A percentile compares a stretch with the other conserved stretches of the same genome.
Evolutionary conservation across 345 rosid species (phyloP).

Genomic region (Hibiscus syriacus): DNA sequence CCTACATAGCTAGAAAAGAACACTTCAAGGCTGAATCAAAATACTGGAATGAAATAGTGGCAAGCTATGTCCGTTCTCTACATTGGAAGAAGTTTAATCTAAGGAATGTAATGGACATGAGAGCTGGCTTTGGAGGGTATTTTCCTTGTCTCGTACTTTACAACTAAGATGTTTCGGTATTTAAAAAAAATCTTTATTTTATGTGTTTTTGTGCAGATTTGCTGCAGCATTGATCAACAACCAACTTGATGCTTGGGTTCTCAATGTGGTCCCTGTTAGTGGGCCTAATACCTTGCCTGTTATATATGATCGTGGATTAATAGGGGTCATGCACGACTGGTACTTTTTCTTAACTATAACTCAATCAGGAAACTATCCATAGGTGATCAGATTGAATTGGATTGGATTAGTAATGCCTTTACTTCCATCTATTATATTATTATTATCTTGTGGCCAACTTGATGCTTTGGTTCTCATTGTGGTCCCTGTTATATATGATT

Average conservation of each 20-base stretch:
- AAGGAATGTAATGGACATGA: constrained; percentile 99
- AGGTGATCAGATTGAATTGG: neutral
- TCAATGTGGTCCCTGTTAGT: constrained; percentile 82
- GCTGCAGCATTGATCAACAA: constrained; percentile 76
- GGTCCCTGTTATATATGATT: too few relatives aligned
- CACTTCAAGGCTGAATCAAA: constrained; percentile 82
- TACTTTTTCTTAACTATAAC: constrained; percentile 25
- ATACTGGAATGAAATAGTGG: constrained; percentile 81
- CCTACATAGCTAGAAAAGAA: constrained; percentile 81
- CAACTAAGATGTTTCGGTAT: neutral
- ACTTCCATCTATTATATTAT: neutral
- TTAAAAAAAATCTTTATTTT: constrained; percentile 12
- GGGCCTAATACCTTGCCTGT: constrained; percentile 94
- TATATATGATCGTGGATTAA: constrained; percentile 88
- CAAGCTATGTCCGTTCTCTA: constrained; percentile 61
- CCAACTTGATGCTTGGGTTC: constrained; percentile 74
- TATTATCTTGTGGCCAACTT: neutral
- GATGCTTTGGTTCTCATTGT: too few relatives aligned
- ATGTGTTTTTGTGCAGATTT: constrained; percentile 49
- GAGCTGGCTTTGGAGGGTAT: constrained; percentile 96
- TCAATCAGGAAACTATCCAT: neutral
- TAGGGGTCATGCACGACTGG: constrained; percentile 98
- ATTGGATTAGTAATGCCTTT: neutral
- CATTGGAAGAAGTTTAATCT: constrained; percentile 75
- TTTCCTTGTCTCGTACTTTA: constrained; percentile 5